These are phyloP conservation scores for Balansia obtecta DNA, from an alignment of 2,329 filamentous ascomycete genomes.

Conservation along the genomic window DNA sequence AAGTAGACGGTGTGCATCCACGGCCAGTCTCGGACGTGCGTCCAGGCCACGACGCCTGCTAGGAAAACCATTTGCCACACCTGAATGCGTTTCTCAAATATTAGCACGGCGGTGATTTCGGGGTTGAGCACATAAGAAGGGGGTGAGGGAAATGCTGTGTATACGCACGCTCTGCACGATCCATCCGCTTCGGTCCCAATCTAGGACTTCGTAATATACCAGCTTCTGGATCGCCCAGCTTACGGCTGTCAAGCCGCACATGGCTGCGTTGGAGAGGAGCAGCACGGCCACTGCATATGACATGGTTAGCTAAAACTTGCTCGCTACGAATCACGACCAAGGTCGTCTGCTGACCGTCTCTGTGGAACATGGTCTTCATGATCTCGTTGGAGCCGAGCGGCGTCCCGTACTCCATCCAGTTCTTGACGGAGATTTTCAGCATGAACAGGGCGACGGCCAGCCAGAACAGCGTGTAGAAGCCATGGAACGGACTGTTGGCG, in stretches of 20 bases:
- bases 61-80: constrained; percentile 59
- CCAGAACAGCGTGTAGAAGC: constrained; percentile 74
- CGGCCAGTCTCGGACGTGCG: constrained; percentile 61
- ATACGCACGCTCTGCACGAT: constrained; percentile 52
- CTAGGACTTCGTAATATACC: constrained; percentile 45
- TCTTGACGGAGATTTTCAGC: constrained; percentile 52
- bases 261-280: constrained; percentile 52
- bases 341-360: constrained; percentile 26
- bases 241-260: constrained; percentile 54
- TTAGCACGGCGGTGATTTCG: not conserved
- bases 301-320: not conserved
- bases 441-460: constrained; percentile 55
- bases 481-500: constrained; percentile 59
- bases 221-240: constrained; percentile 53
- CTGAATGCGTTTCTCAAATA: constrained; percentile 21
- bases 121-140: not conserved
- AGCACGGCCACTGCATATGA: constrained; percentile 35
- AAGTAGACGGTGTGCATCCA: constrained; percentile 77
- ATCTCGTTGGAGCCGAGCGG: constrained; percentile 62
- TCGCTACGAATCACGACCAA: too few relatives aligned
- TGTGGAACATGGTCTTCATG: constrained; percentile 50
- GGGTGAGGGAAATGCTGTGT: not conserved
- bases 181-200: constrained; percentile 60
- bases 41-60: constrained; percentile 48
- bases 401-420: constrained; percentile 56